These are phyloP conservation scores for Lipomyces kockii DNA, from an alignment of 805 yeast species.

Conservation along the genomic window DNA sequence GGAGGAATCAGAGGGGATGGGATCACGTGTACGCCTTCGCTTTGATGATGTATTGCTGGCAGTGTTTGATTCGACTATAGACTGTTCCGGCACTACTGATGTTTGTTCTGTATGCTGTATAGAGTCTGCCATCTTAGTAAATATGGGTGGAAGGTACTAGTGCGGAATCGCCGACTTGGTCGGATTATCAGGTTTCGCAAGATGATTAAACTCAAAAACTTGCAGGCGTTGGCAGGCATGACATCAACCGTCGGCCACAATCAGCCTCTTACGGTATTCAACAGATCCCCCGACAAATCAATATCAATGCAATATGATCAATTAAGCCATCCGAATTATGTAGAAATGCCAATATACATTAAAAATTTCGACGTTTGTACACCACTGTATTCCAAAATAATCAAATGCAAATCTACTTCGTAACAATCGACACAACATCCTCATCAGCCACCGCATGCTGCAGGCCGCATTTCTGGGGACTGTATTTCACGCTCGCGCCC, in stretches of 20 bases:
- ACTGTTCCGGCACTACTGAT: background rate
- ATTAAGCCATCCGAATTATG: background rate
- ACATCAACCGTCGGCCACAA: no score
- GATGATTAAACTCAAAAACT: no score
- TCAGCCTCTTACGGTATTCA: no score
- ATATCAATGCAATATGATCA: background rate
- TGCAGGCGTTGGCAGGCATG: no score
- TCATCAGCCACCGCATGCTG: conserved; percentile 84
- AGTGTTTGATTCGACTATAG: background rate
- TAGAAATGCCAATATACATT: background rate
- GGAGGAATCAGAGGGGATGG: background rate
- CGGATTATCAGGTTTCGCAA: no score
- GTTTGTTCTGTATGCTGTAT: background rate
- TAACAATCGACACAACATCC: conserved; percentile 89
- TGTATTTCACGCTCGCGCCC: conserved; percentile 94
- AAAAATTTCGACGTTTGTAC: background rate
- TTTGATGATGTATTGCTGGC: background rate
- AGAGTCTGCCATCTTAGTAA: background rate
- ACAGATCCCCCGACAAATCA: no score
- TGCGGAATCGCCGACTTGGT: background rate
- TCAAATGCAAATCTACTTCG: conserved; percentile 56
- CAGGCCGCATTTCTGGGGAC: conserved; percentile 95
- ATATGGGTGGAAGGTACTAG: background rate
- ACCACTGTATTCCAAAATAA: background rate
- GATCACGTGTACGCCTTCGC: background rate